Evolutionary conservation across 2,329 filamentous ascomycete genomes (phyloP).

Genomic region (Xylariomycetidae sp.): DNA sequence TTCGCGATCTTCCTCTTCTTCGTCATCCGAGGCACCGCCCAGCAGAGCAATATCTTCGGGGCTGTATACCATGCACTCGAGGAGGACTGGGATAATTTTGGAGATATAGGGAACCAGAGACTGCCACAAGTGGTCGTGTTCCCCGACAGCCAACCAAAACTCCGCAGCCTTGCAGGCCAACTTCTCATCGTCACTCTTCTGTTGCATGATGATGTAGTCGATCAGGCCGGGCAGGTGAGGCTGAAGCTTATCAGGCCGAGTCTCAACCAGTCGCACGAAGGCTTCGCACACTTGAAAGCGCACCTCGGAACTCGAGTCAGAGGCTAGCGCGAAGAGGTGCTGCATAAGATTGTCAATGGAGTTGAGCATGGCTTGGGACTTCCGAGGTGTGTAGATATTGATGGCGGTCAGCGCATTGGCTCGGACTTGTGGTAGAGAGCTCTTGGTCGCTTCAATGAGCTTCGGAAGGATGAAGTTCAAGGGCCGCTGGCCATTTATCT

Average conservation of each 20-base stretch:
- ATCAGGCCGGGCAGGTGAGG: constrained; percentile 85
- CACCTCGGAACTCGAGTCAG: constrained; percentile 73
- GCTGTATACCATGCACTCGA: constrained; percentile 94
- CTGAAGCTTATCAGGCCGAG: constrained; percentile 80
- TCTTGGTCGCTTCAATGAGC: constrained; percentile 79
- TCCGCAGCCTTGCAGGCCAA: constrained; percentile 91
- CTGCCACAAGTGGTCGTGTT: constrained; percentile 73
- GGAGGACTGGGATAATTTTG: constrained; percentile 82
- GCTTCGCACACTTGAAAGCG: constrained; percentile 88
- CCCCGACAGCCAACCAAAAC: constrained; percentile 92
- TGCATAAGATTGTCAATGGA: constrained; percentile 77
- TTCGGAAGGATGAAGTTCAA: constrained; percentile 86
- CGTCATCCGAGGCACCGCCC: constrained; percentile 80
- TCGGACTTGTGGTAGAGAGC: constrained; percentile 69
- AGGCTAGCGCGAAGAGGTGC: constrained; percentile 74
- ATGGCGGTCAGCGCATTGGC: constrained; percentile 75
- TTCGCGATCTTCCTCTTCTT: constrained; percentile 81
- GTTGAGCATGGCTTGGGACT: constrained; percentile 73
- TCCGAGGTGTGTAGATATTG: constrained; percentile 85
- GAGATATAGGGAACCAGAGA: constrained; percentile 70
- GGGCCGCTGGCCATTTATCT: constrained; percentile 83
- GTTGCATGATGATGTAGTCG: constrained; percentile 87
- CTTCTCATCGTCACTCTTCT: constrained; percentile 81
- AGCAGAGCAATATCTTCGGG: constrained; percentile 86
- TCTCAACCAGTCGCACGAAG: constrained; percentile 87